phyloP scores from a whole-genome alignment of 2,329 filamentous ascomycete species.

The Leptographium procerum region DNA sequence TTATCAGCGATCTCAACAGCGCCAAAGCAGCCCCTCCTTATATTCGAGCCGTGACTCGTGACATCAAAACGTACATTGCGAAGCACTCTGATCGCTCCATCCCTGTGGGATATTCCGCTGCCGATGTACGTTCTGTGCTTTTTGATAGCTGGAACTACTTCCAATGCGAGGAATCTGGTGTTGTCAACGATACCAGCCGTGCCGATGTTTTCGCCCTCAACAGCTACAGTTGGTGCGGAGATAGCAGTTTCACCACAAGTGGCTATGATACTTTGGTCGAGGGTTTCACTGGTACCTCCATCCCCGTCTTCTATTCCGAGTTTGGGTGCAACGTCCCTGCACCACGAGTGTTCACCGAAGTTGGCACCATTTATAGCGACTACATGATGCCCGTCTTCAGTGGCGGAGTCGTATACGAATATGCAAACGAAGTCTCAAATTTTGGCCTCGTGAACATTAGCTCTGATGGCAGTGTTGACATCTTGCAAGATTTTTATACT shows the following conservation, averaged over 20 bases:
- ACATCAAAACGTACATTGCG: conserved; percentile 72
- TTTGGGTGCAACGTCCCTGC: conserved; percentile 63
- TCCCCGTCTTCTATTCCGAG: conserved; percentile 76
- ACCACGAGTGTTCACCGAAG: conserved; percentile 69
- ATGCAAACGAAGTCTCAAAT: conserved; percentile 57
- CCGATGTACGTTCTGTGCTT: conserved; percentile 63
- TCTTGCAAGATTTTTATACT: conserved; percentile 58
- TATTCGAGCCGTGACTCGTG: conserved; percentile 62
- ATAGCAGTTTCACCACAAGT: conserved; percentile 41
- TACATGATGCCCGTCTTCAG: conserved; percentile 59
- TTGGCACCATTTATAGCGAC: conserved; percentile 57
- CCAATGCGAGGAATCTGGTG: conserved; percentile 48
- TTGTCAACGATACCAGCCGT: conserved; percentile 47
- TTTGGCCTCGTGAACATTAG: conserved; percentile 55
- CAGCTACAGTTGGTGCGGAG: conserved; percentile 55
- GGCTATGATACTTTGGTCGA: conserved; percentile 46
- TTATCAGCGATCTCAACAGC: conserved; percentile 55
- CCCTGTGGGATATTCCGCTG: conserved; percentile 71
- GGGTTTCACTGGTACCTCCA: conserved; percentile 52
- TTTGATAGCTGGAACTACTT: conserved; percentile 68
- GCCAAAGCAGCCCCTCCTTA: conserved; percentile 56
- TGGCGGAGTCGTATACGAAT: conserved; percentile 75
- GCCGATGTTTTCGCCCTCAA: conserved; percentile 71
- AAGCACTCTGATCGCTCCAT: conserved; percentile 56
- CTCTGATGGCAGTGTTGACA: conserved; percentile 41